Conservation (phyloP, 306 rosid genomes). For the Dalbergia cultrata region DNA sequence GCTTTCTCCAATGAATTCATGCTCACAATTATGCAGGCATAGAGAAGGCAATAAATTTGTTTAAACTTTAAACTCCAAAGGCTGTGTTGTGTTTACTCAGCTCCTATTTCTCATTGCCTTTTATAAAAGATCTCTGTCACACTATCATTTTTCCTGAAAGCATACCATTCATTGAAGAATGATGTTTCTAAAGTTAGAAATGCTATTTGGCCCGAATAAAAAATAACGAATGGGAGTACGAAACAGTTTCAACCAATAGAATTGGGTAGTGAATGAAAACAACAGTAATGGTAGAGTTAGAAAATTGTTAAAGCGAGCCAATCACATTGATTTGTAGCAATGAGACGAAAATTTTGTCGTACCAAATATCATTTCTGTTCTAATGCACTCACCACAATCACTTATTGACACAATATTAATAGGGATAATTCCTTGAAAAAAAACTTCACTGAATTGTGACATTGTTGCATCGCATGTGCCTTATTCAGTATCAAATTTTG, state of each 20-base stretch:
- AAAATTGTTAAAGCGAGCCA: too few species aligned
- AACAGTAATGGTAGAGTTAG: too few species aligned
- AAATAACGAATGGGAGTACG: too few species aligned
- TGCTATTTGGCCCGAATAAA: too few species aligned
- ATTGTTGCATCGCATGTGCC: not conserved
- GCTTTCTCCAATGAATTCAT: not conserved
- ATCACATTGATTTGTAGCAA: too few species aligned
- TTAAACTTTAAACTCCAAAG: not conserved
- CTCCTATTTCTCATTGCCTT: not conserved
- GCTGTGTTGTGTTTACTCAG: not conserved
- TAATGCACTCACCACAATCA: too few species aligned
- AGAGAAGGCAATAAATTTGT: not conserved
- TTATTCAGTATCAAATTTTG: slow-evolving; percentile 18
- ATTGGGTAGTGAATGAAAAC: too few species aligned
- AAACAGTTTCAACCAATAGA: too few species aligned
- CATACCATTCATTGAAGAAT: not conserved
- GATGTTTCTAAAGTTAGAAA: too few species aligned
- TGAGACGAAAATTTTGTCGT: too few species aligned
- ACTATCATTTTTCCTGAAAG: not conserved
- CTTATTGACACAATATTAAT: not conserved
- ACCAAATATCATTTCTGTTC: too few species aligned
- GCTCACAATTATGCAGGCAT: not conserved
- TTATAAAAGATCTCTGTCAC: not conserved
- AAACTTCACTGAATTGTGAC: not conserved
- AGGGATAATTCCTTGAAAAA: not conserved